Evolutionary conservation across 441 rosid genomes (phyloP).

Genomic region (Erysimum cheiri): DNA sequence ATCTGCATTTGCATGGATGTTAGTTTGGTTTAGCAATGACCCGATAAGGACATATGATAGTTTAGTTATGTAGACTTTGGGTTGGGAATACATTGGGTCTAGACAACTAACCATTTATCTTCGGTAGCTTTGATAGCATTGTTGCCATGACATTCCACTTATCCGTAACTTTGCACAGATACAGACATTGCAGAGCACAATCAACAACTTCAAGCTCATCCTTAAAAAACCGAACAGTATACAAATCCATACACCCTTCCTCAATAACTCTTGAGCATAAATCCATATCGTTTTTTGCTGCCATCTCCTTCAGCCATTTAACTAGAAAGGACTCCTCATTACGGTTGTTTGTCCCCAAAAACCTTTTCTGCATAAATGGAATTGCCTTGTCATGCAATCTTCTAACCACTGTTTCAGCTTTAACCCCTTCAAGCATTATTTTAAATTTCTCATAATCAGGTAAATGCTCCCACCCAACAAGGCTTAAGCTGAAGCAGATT

Average conservation of each 20-base stretch:
- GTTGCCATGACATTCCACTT: conserved; percentile 88
- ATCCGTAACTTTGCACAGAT: conserved; percentile 75
- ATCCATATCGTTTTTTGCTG: conserved; percentile 75
- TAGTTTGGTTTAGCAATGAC: conserved; percentile 34
- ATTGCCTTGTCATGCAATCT: conserved; percentile 71
- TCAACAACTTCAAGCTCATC: conserved; percentile 81
- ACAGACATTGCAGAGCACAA: conserved; percentile 87
- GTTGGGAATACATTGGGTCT: conserved; percentile 20
- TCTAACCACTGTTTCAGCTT: conserved; percentile 68
- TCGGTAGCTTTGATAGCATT: conserved; percentile 85
- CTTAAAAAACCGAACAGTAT: conserved; percentile 61
- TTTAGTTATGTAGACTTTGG: conserved; percentile 12
- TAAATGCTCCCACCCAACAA: conserved; percentile 80
- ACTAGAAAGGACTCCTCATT: conserved; percentile 72
- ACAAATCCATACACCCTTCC: conserved; percentile 79
- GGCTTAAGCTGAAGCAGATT: conserved; percentile 63
- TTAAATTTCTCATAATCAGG: conserved; percentile 90
- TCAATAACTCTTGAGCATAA: conserved; percentile 82
- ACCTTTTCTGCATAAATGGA: conserved; percentile 79
- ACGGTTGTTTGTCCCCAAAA: conserved; percentile 42
- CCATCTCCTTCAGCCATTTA: conserved; percentile 91
- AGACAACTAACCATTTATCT: conserved; percentile 63
- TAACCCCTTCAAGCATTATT: conserved; percentile 74
- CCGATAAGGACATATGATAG: conserved; percentile 15
- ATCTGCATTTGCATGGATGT: conserved; percentile 54